Percentiles rank a stretch among this genome's conserved stretches.
These are phyloP conservation scores for Theobroma cacao DNA, from an alignment of 345 rosid species.

Conservation along the genomic window DNA sequence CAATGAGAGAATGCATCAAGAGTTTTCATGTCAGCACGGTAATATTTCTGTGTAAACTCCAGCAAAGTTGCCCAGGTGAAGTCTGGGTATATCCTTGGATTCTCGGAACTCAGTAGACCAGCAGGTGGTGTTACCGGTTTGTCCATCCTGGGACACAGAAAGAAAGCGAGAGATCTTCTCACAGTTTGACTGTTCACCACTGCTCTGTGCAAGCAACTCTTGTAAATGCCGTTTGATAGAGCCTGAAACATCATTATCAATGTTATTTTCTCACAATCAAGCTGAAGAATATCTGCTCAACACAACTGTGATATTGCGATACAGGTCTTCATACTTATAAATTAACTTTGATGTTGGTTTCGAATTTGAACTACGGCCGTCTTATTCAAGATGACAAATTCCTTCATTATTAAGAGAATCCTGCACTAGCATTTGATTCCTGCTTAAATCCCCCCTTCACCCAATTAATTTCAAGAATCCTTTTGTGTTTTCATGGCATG, in stretches of 20 bases:
- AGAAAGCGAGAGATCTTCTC: constrained; percentile 63
- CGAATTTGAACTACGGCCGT: too few species aligned
- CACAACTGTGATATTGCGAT: too few species aligned
- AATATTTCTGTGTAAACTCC: constrained; percentile 54
- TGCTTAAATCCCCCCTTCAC: too few species aligned
- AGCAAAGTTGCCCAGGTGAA: constrained; percentile 53
- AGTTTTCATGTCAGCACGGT: constrained; percentile 55
- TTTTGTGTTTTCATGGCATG: too few species aligned
- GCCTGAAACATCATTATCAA: constrained; percentile 31
- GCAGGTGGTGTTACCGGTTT: constrained; percentile 46
- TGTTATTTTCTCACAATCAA: neutral
- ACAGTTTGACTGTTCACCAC: constrained; percentile 44
- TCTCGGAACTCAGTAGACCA: constrained; percentile 18
- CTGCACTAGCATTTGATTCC: too few species aligned
- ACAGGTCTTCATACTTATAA: too few species aligned
- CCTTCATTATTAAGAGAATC: too few species aligned
- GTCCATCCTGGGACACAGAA: constrained; percentile 46
- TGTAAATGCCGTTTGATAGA: constrained; percentile 52
- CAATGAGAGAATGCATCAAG: constrained; percentile 46
- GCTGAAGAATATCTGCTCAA: neutral
- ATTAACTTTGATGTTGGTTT: too few species aligned
- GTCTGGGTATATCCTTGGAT: constrained; percentile 53
- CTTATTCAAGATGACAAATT: too few species aligned
- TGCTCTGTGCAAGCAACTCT: constrained; percentile 68
- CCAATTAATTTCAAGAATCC: too few species aligned